Percentiles rank a stretch among this genome's conserved stretches.
phyloP scores from a whole-genome alignment of 2,329 filamentous ascomycete genomes.

The Elsinoe fawcettii region DNA sequence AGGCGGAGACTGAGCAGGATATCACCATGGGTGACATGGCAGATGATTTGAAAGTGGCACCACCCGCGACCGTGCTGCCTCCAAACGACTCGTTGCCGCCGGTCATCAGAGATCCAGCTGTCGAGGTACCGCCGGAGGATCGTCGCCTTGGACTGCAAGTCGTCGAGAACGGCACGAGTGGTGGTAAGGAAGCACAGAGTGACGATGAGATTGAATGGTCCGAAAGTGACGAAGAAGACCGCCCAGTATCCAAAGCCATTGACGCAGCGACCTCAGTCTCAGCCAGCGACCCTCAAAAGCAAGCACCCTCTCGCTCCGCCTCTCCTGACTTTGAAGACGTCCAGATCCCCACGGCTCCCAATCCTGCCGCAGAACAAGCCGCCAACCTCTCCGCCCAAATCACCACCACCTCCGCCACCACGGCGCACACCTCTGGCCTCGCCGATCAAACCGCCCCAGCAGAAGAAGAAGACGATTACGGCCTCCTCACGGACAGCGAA shows the following conservation, averaged over 20 bases:
- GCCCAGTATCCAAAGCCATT: slow-evolving; percentile 8
- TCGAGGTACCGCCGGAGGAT: background rate
- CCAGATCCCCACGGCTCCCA: slow-evolving; percentile 25
- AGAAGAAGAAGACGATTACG: slow-evolving; percentile 31
- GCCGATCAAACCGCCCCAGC: slow-evolving; percentile 22
- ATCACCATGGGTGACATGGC: slow-evolving; percentile 38
- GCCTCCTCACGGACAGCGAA: slow-evolving; percentile 69
- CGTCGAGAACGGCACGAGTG: slow-evolving; percentile 11
- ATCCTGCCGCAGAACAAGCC: background rate
- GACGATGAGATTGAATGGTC: slow-evolving; percentile 44
- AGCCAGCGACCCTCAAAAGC: slow-evolving; percentile 19
- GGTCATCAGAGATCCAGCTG: slow-evolving; percentile 12
- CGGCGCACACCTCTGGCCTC: slow-evolving; percentile 5
- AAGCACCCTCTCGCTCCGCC: slow-evolving; percentile 15
- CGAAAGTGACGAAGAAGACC: slow-evolving; percentile 41
- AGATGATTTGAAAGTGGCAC: slow-evolving; percentile 36
- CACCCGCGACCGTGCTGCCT: slow-evolving; percentile 27
- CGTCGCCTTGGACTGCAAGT: slow-evolving; percentile 16
- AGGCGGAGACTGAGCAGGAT: slow-evolving; percentile 14
- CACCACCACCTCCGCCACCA: background rate
- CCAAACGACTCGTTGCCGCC: slow-evolving; percentile 13
- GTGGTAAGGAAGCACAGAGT: slow-evolving; percentile 21
- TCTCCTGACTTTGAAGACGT: slow-evolving; percentile 47
- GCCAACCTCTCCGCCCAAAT: background rate
- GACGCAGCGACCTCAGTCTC: slow-evolving; percentile 20